A percentile compares a stretch with the other conserved stretches of the same genome.
Conservation (phyloP, 106 monocot species). For the Posidonia australis region DNA sequence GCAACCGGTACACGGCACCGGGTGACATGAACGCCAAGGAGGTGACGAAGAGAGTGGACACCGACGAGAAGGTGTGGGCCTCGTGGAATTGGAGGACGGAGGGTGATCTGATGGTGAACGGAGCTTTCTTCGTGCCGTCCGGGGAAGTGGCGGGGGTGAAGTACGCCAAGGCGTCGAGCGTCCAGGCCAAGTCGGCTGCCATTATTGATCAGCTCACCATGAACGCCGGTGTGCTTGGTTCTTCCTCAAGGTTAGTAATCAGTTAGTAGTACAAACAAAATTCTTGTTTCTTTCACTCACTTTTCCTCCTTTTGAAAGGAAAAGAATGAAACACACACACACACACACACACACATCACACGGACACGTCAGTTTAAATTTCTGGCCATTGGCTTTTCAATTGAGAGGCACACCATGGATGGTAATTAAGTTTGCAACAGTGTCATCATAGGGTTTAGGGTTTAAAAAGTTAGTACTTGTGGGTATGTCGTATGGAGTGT, state of each 20-base stretch:
- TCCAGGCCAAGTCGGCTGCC: constrained; percentile 40
- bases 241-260: constrained; percentile 1
- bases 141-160: constrained; percentile 37
- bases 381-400: no score
- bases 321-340: no score
- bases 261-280: no score
- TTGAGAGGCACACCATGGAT: no score
- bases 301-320: no score
- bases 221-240: constrained; percentile 45
- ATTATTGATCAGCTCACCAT: constrained; percentile 51
- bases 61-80: constrained; percentile 40
- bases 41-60: constrained; percentile 68
- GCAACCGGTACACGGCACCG: constrained; percentile 45
- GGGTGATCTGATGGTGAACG: constrained; percentile 73
- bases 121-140: constrained; percentile 84
- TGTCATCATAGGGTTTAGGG: no score
- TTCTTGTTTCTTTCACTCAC: no score
- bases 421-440: no score
- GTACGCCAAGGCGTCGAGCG: constrained; percentile 45
- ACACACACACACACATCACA: no score
- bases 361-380: no score
- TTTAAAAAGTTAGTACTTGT: no score
- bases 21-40: constrained; percentile 31
- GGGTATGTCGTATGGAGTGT: no score
- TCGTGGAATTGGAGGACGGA: constrained; percentile 89